phyloP scores from a whole-genome alignment of 129 eudicot genomes.

The Helichrysum umbraculigerum region DNA sequence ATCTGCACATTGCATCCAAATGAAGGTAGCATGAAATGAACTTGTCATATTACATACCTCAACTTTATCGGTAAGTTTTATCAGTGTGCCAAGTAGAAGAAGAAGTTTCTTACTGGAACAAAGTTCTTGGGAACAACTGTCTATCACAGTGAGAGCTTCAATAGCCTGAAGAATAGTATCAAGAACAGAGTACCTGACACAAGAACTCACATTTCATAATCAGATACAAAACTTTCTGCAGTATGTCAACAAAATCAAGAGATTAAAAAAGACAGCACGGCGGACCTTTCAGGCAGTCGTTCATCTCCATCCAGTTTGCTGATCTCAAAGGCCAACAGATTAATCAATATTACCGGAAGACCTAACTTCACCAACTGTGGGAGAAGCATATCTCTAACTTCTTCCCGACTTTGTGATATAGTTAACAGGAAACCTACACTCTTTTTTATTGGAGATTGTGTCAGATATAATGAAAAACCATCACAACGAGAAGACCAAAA shows the following conservation, averaged over 20 bases:
- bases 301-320: conserved; percentile 64
- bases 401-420: conserved; percentile 63
- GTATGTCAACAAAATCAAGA: conserved; percentile 10
- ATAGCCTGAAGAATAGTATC: conserved; percentile 77
- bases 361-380: conserved; percentile 69
- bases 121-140: conserved; percentile 62
- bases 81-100: conserved; percentile 56
- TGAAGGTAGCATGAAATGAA: not conserved
- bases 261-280: conserved; percentile 4
- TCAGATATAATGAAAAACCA: conserved; percentile 6
- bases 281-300: conserved; percentile 79
- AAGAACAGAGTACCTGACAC: conserved; percentile 64
- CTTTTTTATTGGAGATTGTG: conserved; percentile 35
- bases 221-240: not conserved
- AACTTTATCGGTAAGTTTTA: conserved; percentile 72
- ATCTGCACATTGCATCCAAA: conserved; percentile 10
- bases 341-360: conserved; percentile 60
- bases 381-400: conserved; percentile 54
- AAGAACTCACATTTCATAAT: conserved; percentile 21
- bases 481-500: not conserved
- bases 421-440: conserved; percentile 71
- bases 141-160: conserved; percentile 72
- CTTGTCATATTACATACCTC: conserved; percentile 51
- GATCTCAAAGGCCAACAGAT: conserved; percentile 71
- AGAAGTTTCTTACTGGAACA: conserved; percentile 62